Base-by-base conservation (phyloP, 176 grass and related monocot genomes). In the Triticum urartu region DNA sequence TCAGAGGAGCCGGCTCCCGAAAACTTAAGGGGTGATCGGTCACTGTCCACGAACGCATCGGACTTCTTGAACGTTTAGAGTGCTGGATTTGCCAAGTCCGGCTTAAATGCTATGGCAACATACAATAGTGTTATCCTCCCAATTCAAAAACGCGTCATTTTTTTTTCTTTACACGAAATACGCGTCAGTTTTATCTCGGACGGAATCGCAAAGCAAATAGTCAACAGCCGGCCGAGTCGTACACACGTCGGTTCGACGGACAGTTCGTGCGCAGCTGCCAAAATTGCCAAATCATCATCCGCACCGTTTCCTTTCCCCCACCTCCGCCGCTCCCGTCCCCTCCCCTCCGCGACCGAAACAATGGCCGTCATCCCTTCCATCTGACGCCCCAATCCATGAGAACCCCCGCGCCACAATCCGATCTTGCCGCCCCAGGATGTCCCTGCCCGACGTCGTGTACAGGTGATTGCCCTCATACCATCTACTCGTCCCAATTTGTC, bases 401-500 rank as follows among this genome's bases (percentile, higher is more conserved):
- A 86, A 61, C 69, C 56, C 35, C 82, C 40, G 66, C 82, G 76
- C 25, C 50, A 66, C 7, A 83, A 86, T 61, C 77, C 77, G 64
- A 84, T 82, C 87, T 30, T 74, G 75, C 40, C 68, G 70, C 77
- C 74, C 81, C 35, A 94, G 84, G 89, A 94, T 94, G 92, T 94
- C 89, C 92, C 92, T 83, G 80, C 38, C 84, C 65, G 89, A 91
- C 87, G 89, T 91, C 32, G 70, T 85, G 22, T 94, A 94, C 89
- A 94, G 92, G 92, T 94, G 73, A 87, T 62, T 76, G 60, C 13
- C 11, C 34, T 65, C 36, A 40, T 88, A 69, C 36, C 9, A 54
- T 72, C 35, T 26, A 11, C 67, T 50, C 61, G 42, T 4, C 17
- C 25, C 30, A 24, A 78, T 71, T 34, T 87, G 25, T 60, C 81